Percentiles rank a stretch among this genome's conserved stretches.
Conservation (phyloP, 345 rosid genomes). For the Gossypium ekmanianum region DNA sequence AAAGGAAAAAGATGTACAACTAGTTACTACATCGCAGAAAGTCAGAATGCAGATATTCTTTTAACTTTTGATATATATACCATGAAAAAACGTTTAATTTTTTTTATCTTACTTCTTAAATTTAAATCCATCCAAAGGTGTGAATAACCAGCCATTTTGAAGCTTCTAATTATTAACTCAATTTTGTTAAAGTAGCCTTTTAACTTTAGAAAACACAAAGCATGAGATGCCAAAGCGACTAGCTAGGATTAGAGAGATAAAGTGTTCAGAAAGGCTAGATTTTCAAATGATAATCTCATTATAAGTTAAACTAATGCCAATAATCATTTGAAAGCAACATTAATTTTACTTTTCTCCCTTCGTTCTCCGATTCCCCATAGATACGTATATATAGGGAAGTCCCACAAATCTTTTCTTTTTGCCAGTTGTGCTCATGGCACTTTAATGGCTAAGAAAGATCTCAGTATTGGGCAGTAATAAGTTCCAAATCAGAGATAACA, state of each 20-base stretch:
- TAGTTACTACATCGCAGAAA: too few species aligned
- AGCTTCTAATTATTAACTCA: too few species aligned
- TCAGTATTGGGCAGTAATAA: background rate
- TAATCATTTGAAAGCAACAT: background rate
- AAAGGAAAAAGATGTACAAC: too few species aligned
- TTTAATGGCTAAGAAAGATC: background rate
- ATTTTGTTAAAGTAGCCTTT: too few species aligned
- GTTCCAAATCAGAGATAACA: background rate
- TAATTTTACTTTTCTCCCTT: background rate
- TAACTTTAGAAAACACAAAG: background rate
- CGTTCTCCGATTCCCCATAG: background rate
- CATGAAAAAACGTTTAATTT: too few species aligned
- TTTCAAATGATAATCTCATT: background rate
- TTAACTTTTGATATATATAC: too few species aligned
- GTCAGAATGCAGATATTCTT: too few species aligned
- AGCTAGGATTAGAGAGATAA: background rate
- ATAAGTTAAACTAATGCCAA: background rate
- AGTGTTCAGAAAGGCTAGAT: background rate
- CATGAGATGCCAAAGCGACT: background rate
- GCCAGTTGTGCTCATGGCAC: background rate
- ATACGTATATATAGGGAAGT: background rate
- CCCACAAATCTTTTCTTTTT: background rate
- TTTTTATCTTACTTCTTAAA: too few species aligned
- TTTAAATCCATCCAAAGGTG: too few species aligned
- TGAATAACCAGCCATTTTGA: too few species aligned